These are phyloP conservation scores for Plantago coronopus DNA, from an alignment of 305 asterid genomes.

Conservation along the genomic window DNA sequence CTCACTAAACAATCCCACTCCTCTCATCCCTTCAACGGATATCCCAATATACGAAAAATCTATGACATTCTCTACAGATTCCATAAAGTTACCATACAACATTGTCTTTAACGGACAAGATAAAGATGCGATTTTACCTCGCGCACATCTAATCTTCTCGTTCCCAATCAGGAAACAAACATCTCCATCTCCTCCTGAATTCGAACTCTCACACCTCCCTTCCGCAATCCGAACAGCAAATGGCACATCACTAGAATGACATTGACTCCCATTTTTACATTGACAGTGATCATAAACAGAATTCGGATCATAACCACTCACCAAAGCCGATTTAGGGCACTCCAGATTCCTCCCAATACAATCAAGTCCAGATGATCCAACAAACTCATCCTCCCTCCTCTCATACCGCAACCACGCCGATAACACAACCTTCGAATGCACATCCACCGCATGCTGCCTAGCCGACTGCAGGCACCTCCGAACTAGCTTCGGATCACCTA, in stretches of 20 bases:
- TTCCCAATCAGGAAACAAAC: conserved; percentile 45
- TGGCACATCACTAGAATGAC: conserved; percentile 4
- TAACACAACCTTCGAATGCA: conserved; percentile 47
- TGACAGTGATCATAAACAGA: conserved; percentile 42
- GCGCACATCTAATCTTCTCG: conserved; percentile 35
- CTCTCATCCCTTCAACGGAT: conserved; percentile 46
- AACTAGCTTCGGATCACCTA: conserved; percentile 47
- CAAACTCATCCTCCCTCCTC: conserved; percentile 55
- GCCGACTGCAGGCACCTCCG: conserved; percentile 50
- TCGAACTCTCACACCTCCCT: conserved; percentile 15
- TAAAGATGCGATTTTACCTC: conserved; percentile 51
- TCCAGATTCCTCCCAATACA: conserved; percentile 52
- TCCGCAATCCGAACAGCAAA: conserved; percentile 17
- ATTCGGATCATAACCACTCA: conserved; percentile 35
- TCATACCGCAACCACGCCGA: conserved; percentile 66
- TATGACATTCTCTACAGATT: conserved; percentile 37
- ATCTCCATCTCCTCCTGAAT: conserved; percentile 23
- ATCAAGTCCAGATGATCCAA: conserved; percentile 42
- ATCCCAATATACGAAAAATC: conserved; percentile 53
- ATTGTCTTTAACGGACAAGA: conserved; percentile 46
- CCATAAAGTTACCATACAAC: conserved; percentile 51
- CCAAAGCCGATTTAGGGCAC: conserved; percentile 45
- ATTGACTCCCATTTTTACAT: conserved; percentile 16
- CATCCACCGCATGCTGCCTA: conserved; percentile 44
- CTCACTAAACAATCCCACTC: conserved; percentile 39